Conservation (phyloP, 345 rosid species). For the Rhodomyrtus tomentosa region DNA sequence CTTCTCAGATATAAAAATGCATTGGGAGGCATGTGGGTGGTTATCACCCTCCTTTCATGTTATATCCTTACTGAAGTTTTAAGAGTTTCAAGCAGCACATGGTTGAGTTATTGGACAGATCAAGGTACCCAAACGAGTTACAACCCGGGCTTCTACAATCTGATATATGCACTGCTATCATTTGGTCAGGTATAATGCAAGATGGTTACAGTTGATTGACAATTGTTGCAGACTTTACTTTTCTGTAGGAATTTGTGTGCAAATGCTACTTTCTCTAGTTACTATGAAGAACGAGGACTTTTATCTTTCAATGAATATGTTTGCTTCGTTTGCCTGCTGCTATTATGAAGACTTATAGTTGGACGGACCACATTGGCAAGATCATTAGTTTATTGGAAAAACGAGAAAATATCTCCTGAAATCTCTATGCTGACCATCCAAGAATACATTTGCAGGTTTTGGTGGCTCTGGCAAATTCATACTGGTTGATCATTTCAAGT, state of each 20-base stretch:
- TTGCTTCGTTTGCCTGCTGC: not conserved
- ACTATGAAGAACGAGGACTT: not conserved
- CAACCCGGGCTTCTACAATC: slow-evolving; percentile 69
- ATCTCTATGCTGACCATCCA: not conserved
- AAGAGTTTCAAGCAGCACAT: slow-evolving; percentile 87
- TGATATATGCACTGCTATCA: slow-evolving; percentile 58
- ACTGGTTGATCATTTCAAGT: slow-evolving; percentile 83
- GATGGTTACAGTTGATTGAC: not conserved
- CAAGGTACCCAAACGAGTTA: slow-evolving; percentile 37
- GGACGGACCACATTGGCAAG: not conserved
- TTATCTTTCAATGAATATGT: not conserved
- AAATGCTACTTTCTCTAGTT: not conserved
- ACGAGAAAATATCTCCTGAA: not conserved
- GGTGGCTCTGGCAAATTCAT: slow-evolving; percentile 74
- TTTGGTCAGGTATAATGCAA: slow-evolving; percentile 65
- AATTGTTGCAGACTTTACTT: not conserved
- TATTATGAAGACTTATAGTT: not conserved
- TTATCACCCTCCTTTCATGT: slow-evolving; percentile 61
- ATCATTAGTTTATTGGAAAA: not conserved
- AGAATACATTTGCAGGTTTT: slow-evolving; percentile 42
- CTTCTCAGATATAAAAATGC: slow-evolving; percentile 81
- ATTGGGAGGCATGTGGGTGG: slow-evolving; percentile 96
- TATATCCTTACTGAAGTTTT: slow-evolving; percentile 68
- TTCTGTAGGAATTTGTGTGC: not conserved
- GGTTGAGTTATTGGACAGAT: slow-evolving; percentile 97